Evolutionary conservation across 2,329 filamentous ascomycete genomes (phyloP).

Genomic region (Stagonosporopsis chrysanthemi): DNA sequence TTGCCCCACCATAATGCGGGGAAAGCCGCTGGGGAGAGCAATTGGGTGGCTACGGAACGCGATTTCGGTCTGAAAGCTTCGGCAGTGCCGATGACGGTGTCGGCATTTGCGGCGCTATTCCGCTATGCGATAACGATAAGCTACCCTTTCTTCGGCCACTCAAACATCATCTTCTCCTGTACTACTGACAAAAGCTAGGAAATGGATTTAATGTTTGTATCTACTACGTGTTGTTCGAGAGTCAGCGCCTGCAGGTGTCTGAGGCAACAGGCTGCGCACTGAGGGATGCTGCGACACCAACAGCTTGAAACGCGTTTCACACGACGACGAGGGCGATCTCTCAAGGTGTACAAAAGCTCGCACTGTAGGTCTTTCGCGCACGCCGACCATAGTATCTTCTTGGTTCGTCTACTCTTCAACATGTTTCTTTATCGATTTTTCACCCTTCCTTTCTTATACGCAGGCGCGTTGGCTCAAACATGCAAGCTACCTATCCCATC

Average conservation of each 20-base stretch:
- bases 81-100: constrained; percentile 7
- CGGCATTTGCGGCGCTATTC: constrained; percentile 10
- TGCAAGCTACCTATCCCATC: constrained; percentile 21
- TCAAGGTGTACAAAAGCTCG: constrained; percentile 6
- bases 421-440: neutral
- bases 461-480: constrained; percentile 13
- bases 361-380: too few relatives aligned
- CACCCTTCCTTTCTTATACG: neutral
- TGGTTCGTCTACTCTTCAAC: neutral
- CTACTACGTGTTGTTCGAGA: neutral
- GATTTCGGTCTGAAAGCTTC: constrained; percentile 11
- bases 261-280: constrained; percentile 9
- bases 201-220: too few relatives aligned
- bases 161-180: neutral
- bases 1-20: constrained; percentile 20
- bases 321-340: neutral
- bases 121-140: constrained; percentile 7
- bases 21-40: constrained; percentile 5
- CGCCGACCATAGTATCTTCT: too few relatives aligned
- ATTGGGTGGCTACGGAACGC: constrained; percentile 5
- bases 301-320: constrained; percentile 22
- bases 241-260: neutral
- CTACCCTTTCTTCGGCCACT: neutral
- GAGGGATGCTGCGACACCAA: constrained; percentile 17
- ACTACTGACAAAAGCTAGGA: neutral